A percentile compares a stretch with the other conserved stretches of the same genome.
phyloP scores from a whole-genome alignment of 2,329 filamentous ascomycete species.

The Apiospora malaysiana region DNA sequence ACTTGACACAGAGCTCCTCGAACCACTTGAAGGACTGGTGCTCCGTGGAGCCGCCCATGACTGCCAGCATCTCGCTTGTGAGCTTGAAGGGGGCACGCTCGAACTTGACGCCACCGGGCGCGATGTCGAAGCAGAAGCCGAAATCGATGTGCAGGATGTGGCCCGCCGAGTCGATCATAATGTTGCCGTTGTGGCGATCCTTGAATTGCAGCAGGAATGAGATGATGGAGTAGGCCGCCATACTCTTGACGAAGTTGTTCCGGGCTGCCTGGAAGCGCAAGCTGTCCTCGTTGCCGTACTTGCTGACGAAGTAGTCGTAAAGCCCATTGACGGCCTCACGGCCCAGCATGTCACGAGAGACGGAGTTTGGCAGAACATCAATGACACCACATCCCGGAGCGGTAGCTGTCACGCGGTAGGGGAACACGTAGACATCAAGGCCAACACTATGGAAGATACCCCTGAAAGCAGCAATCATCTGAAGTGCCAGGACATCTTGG shows the following conservation, averaged over 20 bases:
- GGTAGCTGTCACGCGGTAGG: slow-evolving; percentile 95
- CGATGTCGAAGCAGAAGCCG: slow-evolving; percentile 99
- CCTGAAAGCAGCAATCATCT: slow-evolving; percentile 97
- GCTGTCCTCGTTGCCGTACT: slow-evolving; percentile 96
- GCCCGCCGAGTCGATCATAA: slow-evolving; percentile 97
- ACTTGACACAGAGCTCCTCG: slow-evolving; percentile 94
- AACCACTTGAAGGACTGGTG: slow-evolving; percentile 95
- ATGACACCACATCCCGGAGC: slow-evolving; percentile 98
- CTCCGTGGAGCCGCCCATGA: slow-evolving; percentile 88
- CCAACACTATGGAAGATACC: slow-evolving; percentile 96
- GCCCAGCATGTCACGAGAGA: slow-evolving; percentile 97
- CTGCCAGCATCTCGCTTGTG: slow-evolving; percentile 96
- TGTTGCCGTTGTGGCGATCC: slow-evolving; percentile 98
- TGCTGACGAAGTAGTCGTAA: slow-evolving; percentile 97
- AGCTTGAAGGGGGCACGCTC: slow-evolving; percentile 98
- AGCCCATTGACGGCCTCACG: slow-evolving; percentile 97
- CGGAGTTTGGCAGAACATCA: slow-evolving; percentile 95
- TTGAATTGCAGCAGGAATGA: slow-evolving; percentile 98
- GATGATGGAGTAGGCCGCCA: slow-evolving; percentile 98
- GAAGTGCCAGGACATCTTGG: slow-evolving; percentile 93
- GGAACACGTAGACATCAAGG: slow-evolving; percentile 95
- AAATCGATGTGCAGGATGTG: slow-evolving; percentile 99
- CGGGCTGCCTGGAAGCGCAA: slow-evolving; percentile 93
- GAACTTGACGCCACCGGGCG: slow-evolving; percentile 94
- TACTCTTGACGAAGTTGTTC: slow-evolving; percentile 97